Evolutionary conservation across 176 grass and related monocot species (phyloP).

Genomic region (Bonia amplexicaulis): DNA sequence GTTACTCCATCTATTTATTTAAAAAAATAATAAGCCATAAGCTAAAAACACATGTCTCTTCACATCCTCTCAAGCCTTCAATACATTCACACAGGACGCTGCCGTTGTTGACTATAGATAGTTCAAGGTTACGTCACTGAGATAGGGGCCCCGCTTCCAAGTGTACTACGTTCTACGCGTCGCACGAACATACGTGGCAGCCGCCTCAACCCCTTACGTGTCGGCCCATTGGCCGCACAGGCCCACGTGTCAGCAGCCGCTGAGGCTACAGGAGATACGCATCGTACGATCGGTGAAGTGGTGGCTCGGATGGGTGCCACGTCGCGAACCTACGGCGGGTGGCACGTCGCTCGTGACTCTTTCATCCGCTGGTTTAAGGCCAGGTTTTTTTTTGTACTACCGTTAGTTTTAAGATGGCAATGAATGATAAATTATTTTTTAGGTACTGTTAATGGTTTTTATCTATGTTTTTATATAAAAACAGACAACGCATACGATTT

Average conservation of each 20-base stretch:
- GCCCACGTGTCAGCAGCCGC: neutral
- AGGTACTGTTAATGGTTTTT: too few species aligned
- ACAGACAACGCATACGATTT: too few species aligned
- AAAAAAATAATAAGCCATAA: too few species aligned
- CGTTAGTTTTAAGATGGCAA: too few species aligned
- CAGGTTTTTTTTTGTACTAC: too few species aligned
- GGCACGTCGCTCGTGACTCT: constrained; percentile 22
- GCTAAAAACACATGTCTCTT: neutral
- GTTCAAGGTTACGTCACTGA: neutral
- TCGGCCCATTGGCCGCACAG: neutral
- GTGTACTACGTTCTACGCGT: neutral
- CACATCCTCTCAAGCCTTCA: neutral
- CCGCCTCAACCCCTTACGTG: neutral
- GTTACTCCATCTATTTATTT: too few species aligned
- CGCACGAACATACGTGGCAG: neutral
- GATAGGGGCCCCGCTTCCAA: neutral
- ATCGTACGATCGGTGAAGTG: neutral
- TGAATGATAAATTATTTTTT: too few species aligned
- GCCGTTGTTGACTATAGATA: neutral
- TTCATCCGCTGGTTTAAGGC: neutral
- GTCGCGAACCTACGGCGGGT: constrained; percentile 7
- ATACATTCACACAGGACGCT: neutral
- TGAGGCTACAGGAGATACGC: neutral
- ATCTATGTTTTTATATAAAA: too few species aligned
- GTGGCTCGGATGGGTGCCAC: neutral